Evolutionary conservation across 1,139 yeast genomes (phyloP).

Genomic region (Meyerozyma sp.): DNA sequence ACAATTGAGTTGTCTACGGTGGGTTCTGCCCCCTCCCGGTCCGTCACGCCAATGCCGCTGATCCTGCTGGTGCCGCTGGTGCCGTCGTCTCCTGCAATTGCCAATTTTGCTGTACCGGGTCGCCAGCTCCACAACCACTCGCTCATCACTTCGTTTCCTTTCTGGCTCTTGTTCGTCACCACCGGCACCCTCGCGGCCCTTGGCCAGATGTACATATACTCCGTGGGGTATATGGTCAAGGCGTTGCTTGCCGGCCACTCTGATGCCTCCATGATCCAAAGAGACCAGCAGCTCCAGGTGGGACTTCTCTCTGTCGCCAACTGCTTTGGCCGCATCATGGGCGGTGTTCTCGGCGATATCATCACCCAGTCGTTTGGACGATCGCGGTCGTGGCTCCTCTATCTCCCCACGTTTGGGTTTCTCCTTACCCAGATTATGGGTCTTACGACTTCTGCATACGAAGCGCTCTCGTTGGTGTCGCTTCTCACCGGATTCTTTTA

Average conservation of each 20-base stretch:
- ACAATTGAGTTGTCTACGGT: conserved; percentile 11
- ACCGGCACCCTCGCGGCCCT: conserved; percentile 50
- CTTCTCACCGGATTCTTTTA: conserved; percentile 48
- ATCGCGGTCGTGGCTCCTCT: conserved; percentile 42
- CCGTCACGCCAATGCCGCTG: conserved; percentile 5
- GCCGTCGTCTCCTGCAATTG: background rate
- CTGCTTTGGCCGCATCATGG: conserved; percentile 46
- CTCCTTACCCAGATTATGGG: conserved; percentile 40
- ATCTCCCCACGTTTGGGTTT: conserved; percentile 41
- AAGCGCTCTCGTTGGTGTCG: conserved; percentile 33
- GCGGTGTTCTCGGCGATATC: conserved; percentile 51
- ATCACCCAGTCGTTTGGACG: conserved; percentile 36
- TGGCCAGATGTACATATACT: conserved; percentile 61
- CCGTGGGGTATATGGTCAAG: conserved; percentile 56
- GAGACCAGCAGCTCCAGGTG: conserved; percentile 53
- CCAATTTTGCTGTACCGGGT: conserved; percentile 5
- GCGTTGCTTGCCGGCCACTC: conserved; percentile 34
- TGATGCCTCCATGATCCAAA: conserved; percentile 31
- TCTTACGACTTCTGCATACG: conserved; percentile 19
- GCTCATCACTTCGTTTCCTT: conserved; percentile 28
- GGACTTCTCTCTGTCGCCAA: conserved; percentile 51
- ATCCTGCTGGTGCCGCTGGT: conserved; percentile 4
- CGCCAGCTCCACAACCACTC: conserved; percentile 8
- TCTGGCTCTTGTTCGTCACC: conserved; percentile 45
- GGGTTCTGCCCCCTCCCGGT: conserved; percentile 2